These are phyloP conservation scores for Crithidia brevicula DNA, from an alignment of 208 protist genomes.

Conservation along the genomic window DNA sequence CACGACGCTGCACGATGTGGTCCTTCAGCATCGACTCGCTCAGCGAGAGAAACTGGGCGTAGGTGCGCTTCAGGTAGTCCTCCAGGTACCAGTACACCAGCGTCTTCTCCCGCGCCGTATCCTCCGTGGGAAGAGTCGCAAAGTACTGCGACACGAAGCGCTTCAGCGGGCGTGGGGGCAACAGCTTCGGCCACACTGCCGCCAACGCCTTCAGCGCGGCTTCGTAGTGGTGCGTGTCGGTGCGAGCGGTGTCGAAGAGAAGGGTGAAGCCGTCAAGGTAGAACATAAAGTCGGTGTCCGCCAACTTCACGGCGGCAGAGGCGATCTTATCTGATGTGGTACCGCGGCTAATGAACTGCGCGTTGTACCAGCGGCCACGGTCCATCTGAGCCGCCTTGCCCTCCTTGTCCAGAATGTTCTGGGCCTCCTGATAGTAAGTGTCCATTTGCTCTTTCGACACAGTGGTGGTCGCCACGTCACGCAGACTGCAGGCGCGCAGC, in stretches of 20 bases:
- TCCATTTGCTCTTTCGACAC: slow-evolving; percentile 87
- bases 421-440: slow-evolving; percentile 80
- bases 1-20: slow-evolving; percentile 78
- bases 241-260: slow-evolving; percentile 89
- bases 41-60: slow-evolving; percentile 87
- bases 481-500: slow-evolving; percentile 79
- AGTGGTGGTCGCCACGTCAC: slow-evolving; percentile 81
- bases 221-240: slow-evolving; percentile 92
- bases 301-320: slow-evolving; percentile 87
- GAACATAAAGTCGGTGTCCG: slow-evolving; percentile 93
- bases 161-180: slow-evolving; percentile 86
- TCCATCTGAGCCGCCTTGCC: slow-evolving; percentile 61
- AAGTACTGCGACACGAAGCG: slow-evolving; percentile 92
- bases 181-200: slow-evolving; percentile 87
- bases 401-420: slow-evolving; percentile 72
- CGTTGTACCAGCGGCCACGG: slow-evolving; percentile 86
- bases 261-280: slow-evolving; percentile 90
- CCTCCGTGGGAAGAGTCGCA: slow-evolving; percentile 84
- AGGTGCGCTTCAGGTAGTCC: slow-evolving; percentile 92
- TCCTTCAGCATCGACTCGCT: slow-evolving; percentile 92
- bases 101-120: slow-evolving; percentile 55
- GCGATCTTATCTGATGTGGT: slow-evolving; percentile 89
- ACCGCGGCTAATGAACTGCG: slow-evolving; percentile 88
- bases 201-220: slow-evolving; percentile 87
- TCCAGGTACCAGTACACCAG: slow-evolving; percentile 93